phyloP scores from a whole-genome alignment of 148 eudicot species.

The Heliamphora exappendiculata region DNA sequence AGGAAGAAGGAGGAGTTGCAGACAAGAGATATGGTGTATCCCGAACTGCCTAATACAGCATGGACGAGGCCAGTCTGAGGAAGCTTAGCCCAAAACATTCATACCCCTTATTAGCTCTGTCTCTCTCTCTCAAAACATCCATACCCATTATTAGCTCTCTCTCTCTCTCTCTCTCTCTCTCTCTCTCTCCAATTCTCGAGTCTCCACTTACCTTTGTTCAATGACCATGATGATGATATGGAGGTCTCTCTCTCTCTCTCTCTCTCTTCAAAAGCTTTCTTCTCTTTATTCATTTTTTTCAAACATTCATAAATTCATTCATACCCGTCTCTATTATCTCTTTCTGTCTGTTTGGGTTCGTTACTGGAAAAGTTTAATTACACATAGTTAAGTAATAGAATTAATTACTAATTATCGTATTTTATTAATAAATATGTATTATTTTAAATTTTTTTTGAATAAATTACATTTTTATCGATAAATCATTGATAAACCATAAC shows the following conservation, averaged over 20 bases:
- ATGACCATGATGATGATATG: not conserved
- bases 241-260: constrained; percentile 6
- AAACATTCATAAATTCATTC: not conserved
- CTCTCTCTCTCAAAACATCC: not conserved
- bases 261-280: not conserved
- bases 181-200: not conserved
- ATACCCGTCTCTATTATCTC: not conserved
- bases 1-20: not conserved
- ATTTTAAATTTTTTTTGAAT: too few species aligned
- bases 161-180: not conserved
- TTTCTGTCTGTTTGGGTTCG: not conserved
- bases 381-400: too few species aligned
- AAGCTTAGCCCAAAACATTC: constrained; percentile 28
- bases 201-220: not conserved
- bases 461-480: too few species aligned
- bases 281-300: not conserved
- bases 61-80: constrained; percentile 34
- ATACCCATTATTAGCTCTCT: too few species aligned
- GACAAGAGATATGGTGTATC: constrained; percentile 8
- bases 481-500: too few species aligned
- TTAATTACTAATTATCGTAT: too few species aligned
- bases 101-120: not conserved
- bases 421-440: too few species aligned
- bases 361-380: too few species aligned
- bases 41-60: constrained; percentile 28